A percentile compares a stretch with the other conserved stretches of the same genome.
These are phyloP conservation scores for Dictyostelium firmibasis DNA, from an alignment of 78 protist species.

Conservation along the genomic window DNA sequence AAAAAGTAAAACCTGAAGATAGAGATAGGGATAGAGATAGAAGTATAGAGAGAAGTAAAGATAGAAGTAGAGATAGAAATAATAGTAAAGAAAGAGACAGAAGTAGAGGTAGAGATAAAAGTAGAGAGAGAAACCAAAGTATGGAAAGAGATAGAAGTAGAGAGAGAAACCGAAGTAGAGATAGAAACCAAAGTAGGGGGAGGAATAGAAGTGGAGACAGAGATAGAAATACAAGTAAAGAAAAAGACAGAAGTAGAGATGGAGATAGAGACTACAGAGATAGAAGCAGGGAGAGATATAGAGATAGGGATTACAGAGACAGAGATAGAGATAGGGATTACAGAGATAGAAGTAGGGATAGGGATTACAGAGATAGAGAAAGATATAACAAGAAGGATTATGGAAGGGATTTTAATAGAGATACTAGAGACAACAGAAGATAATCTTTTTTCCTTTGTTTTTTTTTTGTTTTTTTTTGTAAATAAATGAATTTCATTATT, in stretches of 20 bases:
- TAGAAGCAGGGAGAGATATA: neutral
- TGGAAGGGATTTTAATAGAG: neutral
- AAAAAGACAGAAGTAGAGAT: neutral
- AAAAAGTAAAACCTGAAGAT: neutral
- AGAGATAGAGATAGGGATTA: neutral
- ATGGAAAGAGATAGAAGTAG: neutral
- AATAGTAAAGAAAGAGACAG: neutral
- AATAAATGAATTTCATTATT: no score
- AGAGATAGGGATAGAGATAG: neutral
- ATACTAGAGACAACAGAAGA: neutral
- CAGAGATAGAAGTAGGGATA: constrained; percentile 25
- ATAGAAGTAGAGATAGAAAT: neutral
- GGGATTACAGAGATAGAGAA: neutral
- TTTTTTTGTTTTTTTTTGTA: no score
- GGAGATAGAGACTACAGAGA: neutral
- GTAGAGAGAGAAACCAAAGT: neutral
- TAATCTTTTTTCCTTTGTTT: no score
- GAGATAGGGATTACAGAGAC: neutral
- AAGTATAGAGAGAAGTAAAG: neutral
- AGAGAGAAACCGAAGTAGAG: neutral
- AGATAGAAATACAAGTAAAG: neutral
- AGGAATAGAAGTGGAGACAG: neutral
- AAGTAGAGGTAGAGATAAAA: neutral
- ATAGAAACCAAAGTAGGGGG: neutral
- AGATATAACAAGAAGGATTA: neutral